Percentiles rank a stretch among this genome's conserved stretches.
Evolutionary conservation across 225 moss, liverwort and hornwort genomes (phyloP).

Genomic region (Pseudisothecium myosuroides): DNA sequence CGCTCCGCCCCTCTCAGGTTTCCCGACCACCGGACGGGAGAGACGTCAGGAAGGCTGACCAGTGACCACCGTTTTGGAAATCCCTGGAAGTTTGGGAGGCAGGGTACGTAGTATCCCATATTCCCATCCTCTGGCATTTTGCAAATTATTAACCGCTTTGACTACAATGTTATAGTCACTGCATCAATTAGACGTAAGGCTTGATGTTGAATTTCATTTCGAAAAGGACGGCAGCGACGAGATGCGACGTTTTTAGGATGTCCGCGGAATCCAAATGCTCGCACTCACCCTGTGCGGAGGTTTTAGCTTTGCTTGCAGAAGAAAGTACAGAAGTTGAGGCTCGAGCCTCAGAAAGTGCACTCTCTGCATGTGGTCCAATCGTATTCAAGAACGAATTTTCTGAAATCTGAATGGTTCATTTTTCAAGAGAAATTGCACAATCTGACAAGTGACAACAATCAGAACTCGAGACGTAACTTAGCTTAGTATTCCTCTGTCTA

Average conservation of each 20-base stretch:
- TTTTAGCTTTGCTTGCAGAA: background rate
- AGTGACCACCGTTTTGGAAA: background rate
- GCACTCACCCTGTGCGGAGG: background rate
- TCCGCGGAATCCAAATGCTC: background rate
- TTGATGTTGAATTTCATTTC: background rate
- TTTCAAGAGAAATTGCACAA: background rate
- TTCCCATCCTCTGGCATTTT: background rate
- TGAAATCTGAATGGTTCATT: background rate
- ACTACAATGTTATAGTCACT: background rate
- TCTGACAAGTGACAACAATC: background rate
- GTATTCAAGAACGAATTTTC: background rate
- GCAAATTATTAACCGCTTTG: background rate
- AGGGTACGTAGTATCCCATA: background rate
- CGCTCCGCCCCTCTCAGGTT: background rate
- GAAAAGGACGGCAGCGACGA: background rate
- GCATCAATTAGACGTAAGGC: background rate
- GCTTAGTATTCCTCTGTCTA: too few species aligned
- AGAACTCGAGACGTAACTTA: background rate
- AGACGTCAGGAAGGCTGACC: background rate
- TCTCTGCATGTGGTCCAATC: background rate
- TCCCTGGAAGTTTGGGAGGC: background rate
- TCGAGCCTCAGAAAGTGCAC: background rate
- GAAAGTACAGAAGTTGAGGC: background rate
- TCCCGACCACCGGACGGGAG: background rate
- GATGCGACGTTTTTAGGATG: background rate